Percentiles rank a stretch among this genome's conserved stretches.
Evolutionary conservation across 1,284 basidiomycete genomes (phyloP).

Genomic region (Trichosporon asahii): DNA sequence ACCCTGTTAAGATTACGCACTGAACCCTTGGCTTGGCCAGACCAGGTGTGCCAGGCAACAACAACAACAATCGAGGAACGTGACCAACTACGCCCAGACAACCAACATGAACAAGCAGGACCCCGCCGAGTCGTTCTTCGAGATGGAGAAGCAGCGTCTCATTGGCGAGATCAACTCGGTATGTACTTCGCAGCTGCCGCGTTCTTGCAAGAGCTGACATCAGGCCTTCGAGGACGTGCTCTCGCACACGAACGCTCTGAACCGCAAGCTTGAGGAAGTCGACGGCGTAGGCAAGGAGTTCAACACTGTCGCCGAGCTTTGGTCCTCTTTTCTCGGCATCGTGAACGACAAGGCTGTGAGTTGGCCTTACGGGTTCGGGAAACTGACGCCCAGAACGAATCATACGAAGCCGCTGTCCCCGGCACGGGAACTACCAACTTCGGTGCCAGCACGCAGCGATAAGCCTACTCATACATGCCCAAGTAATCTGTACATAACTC

Average conservation of each 20-base stretch:
- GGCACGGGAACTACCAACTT: constrained; percentile 47
- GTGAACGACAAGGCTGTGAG: constrained; percentile 46
- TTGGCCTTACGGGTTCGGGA: background rate
- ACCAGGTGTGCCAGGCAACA: too few relatives aligned
- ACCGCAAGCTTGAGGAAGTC: constrained; percentile 88
- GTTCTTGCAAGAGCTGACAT: constrained; percentile 8
- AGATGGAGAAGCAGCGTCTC: constrained; percentile 46
- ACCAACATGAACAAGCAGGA: background rate
- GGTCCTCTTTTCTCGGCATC: constrained; percentile 57
- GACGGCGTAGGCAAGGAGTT: constrained; percentile 90
- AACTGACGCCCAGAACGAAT: constrained; percentile 16
- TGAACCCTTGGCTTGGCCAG: background rate
- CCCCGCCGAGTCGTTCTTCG: constrained; percentile 41
- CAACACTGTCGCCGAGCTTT: constrained; percentile 79
- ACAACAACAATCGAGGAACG: background rate
- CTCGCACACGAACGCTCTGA: constrained; percentile 80
- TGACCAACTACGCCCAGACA: background rate
- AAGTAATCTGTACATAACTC: too few relatives aligned
- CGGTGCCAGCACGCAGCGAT: constrained; percentile 26
- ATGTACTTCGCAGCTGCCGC: constrained; percentile 17
- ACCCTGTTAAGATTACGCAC: background rate
- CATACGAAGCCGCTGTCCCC: constrained; percentile 42
- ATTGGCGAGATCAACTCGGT: constrained; percentile 50
- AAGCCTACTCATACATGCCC: background rate
- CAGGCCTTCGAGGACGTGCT: constrained; percentile 88